Conservation (phyloP, 2,329 filamentous ascomycete species). For the Aspergillus tamarii region DNA sequence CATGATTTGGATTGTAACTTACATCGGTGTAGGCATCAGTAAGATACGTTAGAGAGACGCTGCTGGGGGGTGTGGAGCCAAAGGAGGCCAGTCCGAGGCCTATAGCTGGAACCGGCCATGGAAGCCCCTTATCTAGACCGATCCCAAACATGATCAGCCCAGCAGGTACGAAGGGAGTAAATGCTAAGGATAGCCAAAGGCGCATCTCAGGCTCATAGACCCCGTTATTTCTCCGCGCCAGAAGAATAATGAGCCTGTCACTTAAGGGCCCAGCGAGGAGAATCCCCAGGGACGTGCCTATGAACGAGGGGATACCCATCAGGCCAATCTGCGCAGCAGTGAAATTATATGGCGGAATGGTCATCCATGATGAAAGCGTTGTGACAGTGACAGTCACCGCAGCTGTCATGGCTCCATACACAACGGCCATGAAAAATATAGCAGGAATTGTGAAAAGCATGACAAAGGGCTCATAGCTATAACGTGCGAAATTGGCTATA, state of each 20-base stretch:
- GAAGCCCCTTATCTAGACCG: not conserved
- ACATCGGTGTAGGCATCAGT: slow-evolving; percentile 36
- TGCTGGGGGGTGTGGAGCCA: slow-evolving; percentile 28
- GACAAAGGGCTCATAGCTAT: slow-evolving; percentile 34
- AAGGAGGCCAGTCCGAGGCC: slow-evolving; percentile 5
- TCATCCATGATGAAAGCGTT: slow-evolving; percentile 40
- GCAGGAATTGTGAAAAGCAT: slow-evolving; percentile 53
- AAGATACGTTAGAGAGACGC: slow-evolving; percentile 32
- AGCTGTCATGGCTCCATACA: slow-evolving; percentile 43
- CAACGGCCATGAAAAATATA: slow-evolving; percentile 43
- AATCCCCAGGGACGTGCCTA: slow-evolving; percentile 42
- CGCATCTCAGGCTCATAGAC: slow-evolving; percentile 52
- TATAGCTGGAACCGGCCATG: slow-evolving; percentile 24
- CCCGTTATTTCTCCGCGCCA: slow-evolving; percentile 42
- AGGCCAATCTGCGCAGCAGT: slow-evolving; percentile 40
- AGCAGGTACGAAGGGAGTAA: slow-evolving; percentile 4
- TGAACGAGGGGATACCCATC: slow-evolving; percentile 44
- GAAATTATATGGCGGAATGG: slow-evolving; percentile 46
- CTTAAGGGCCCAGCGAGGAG: slow-evolving; percentile 38
- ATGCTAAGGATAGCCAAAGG: slow-evolving; percentile 35
- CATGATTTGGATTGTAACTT: slow-evolving; percentile 12
- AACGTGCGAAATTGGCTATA: slow-evolving; percentile 21
- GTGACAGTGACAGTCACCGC: slow-evolving; percentile 44
- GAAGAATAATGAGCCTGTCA: slow-evolving; percentile 40
- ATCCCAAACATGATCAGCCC: slow-evolving; percentile 3